A percentile compares a stretch with the other conserved stretches of the same genome.
These are phyloP conservation scores for Arthrinium phaeospermum DNA, from an alignment of 2,329 filamentous ascomycete species.

Conservation along the genomic window DNA sequence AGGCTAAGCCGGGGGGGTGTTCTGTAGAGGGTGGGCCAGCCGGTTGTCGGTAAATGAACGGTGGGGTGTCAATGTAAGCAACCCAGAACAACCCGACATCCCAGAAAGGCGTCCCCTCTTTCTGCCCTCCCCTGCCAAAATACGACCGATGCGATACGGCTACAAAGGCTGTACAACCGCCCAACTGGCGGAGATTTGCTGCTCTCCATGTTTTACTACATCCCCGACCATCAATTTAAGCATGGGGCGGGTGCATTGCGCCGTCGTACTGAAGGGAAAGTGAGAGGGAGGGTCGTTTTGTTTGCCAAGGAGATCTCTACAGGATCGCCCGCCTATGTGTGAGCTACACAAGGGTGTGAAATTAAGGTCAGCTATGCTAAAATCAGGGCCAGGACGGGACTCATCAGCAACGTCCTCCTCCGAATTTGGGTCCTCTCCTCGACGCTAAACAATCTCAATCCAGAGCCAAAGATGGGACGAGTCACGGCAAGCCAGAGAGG, in stretches of 20 bases:
- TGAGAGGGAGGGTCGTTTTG: not conserved
- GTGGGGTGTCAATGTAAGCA: slow-evolving; percentile 13
- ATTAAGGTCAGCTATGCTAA: slow-evolving; percentile 7
- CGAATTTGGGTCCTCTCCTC: not conserved
- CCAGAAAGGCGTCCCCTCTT: not conserved
- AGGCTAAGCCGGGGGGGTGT: not conserved
- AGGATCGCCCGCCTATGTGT: not conserved
- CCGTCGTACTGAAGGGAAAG: not conserved
- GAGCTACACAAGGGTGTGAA: slow-evolving; percentile 16
- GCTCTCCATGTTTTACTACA: slow-evolving; percentile 13
- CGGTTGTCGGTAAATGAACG: slow-evolving; percentile 15
- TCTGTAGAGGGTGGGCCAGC: not conserved
- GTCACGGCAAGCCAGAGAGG: not conserved
- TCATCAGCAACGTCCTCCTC: not conserved
- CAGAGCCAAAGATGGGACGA: slow-evolving; percentile 3
- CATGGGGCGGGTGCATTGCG: not conserved
- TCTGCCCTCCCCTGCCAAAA: not conserved
- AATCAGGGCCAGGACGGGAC: not conserved
- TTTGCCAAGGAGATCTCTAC: slow-evolving; percentile 1
- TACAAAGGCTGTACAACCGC: not conserved
- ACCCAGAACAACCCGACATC: not conserved
- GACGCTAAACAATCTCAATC: not conserved
- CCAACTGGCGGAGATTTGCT: slow-evolving; percentile 2
- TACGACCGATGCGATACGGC: not conserved
- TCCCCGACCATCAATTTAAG: slow-evolving; percentile 1